Evolutionary conservation across 345 rosid species (phyloP), one percentile per base, ranked within the genome.

Genomic region (Garcia nutans): DNA sequence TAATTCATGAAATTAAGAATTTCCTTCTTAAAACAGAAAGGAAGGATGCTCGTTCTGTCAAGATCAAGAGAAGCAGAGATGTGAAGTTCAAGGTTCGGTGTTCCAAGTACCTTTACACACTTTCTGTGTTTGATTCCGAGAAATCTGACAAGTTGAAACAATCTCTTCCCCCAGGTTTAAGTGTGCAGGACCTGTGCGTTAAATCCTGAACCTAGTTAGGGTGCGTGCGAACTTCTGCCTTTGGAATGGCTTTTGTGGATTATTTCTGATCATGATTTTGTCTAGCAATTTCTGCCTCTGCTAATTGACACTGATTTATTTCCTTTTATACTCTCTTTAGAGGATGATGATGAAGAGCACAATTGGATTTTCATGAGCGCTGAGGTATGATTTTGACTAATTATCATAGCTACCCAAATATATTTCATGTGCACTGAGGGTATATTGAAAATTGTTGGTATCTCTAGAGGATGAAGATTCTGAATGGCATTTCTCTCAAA

Each of bases 311-410:
- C 31, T 17, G 1, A 64, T 72, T 11, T 37, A 6, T 41, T 59
- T 70, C 28, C n/a, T 13, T 64, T 63, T 59, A 8, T 74, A 33
- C 63, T 31, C 50, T 56, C 56, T 71, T 31, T 68, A 86, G 91
- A 85, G 72, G 90, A 79, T 73, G 94, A 74, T 55, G 84, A 74
- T 68, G 87, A 68, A 26, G 92, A 77, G 61, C 83, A 84, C 69
- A 88, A 87, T 78, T 92, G 97, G 98, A 76, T 92, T 76, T 89
- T 96, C 70, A n/a, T n/a, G n/a, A 89, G 91, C 92, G 93, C 97
- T 57, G 97, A 77, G 98, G 97, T 89, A 83, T 69, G 71, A 12
- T n/a, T n/a, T 44, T 69, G 26, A 31, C 54, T 49, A 19, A 49
- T 59, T 64, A 13, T 31, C 20, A 13, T 47, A 2, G 5, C 1